A percentile compares a stretch with the other conserved stretches of the same genome.
These are phyloP conservation scores for Acorus gramineus DNA, from an alignment of 106 monocot species.

Conservation along the genomic window DNA sequence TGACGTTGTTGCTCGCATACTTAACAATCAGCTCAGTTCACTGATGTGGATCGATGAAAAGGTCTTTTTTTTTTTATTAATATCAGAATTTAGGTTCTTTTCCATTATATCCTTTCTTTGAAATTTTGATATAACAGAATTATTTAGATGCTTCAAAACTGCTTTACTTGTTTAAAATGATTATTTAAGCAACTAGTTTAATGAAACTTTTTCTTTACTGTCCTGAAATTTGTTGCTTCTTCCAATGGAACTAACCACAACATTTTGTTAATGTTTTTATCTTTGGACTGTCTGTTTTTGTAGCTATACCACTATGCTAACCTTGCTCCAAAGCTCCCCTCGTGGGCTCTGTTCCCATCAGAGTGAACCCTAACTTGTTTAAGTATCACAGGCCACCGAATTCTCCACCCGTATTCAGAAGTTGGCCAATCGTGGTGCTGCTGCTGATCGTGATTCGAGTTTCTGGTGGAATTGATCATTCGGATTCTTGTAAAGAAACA, in stretches of 20 bases:
- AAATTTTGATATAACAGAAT: no score
- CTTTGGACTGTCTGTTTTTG: no score
- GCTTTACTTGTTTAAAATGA: no score
- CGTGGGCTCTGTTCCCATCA: not conserved
- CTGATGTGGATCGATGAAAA: constrained; percentile 95
- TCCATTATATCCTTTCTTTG: not conserved
- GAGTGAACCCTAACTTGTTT: not conserved
- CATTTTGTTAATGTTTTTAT: no score
- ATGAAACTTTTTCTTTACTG: no score
- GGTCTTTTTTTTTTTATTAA: constrained; percentile 26
- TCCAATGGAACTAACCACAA: no score
- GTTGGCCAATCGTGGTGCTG: constrained; percentile 24
- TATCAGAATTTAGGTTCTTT: not conserved
- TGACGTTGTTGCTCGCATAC: constrained; percentile 80
- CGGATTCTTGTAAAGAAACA: no score
- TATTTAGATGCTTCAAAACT: no score
- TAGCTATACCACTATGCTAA: not conserved
- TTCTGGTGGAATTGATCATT: constrained; percentile 42
- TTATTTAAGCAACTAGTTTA: no score
- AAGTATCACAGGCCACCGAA: constrained; percentile 39
- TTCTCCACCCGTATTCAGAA: constrained; percentile 58
- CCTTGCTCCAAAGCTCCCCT: not conserved
- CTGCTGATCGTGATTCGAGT: constrained; percentile 22
- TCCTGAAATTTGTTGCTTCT: no score
- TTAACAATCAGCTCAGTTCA: constrained; percentile 90